Base-by-base conservation (phyloP, 192 early-diverging fungal species). In the Rhizoclosmatium sp. region DNA sequence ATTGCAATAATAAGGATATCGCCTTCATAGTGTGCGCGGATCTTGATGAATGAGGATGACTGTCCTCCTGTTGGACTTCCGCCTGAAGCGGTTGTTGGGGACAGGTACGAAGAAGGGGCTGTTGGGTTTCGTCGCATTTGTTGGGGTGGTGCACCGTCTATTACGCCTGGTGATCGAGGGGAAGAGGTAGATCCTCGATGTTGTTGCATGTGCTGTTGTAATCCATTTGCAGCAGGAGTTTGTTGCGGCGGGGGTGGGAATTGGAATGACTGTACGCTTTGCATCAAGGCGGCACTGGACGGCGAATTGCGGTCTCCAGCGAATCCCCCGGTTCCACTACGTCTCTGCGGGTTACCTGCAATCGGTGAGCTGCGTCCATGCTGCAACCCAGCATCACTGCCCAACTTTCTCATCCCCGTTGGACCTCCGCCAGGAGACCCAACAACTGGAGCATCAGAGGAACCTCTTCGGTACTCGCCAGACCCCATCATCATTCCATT, bases 1-100 rank as follows among this genome's bases (percentile, higher is more conserved):
- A 95, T 93, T 19, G 96, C 92, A 41, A 99, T 92, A 49, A 94
- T 89, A 82, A 96, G 97, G 12, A 95, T 92, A 79, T 97, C 95
- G 75, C 93, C 88, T 31, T 92, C 90, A 83, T 93, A 98, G 72
- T 95, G 94, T 64, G 95, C 92, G 71, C 95, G 96, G 80, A 98
- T 89, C 81, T 96, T 96, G 67, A 94, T 82, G 59, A 54, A 54
- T 16, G 51, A 54, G 5, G 51, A 54, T 12, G 51, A 54, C 51
- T 54, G 51, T 7, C 51, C 51, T 16, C 9, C 9, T 54, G 51
- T 54, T 54, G 51, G 51, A 54, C 5, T 16, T 12, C 51, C 51
- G 16, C 5, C 5, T 12, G 51, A 7, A 54, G 51, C 51, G 31
- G 31, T 31, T 31, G 31, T 31, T 31, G 31, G 31, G 31, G 31